These are phyloP conservation scores for Hypoxylon sp. DNA, from an alignment of 2,329 filamentous ascomycete genomes.

Conservation along the genomic window DNA sequence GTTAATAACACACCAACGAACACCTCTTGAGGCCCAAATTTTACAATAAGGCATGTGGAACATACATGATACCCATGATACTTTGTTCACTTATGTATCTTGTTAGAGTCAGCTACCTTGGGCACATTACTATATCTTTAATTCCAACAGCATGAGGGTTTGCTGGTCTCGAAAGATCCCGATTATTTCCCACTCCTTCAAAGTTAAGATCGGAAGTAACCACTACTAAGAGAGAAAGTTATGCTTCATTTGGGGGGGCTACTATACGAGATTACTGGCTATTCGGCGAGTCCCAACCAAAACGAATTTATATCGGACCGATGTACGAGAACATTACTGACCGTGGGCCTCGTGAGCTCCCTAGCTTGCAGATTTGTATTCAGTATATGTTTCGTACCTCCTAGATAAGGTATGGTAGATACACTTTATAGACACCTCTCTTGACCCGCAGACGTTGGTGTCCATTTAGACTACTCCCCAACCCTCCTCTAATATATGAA, in stretches of 20 bases:
- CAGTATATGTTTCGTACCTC: not conserved
- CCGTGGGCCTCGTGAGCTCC: too few relatives aligned
- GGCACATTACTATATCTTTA: too few relatives aligned
- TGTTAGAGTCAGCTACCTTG: too few relatives aligned
- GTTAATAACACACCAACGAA: too few relatives aligned
- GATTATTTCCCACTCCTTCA: not conserved
- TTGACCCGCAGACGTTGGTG: constrained; percentile 13
- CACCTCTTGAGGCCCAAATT: too few relatives aligned
- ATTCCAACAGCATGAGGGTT: too few relatives aligned
- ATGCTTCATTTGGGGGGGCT: not conserved
- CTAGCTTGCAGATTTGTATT: not conserved
- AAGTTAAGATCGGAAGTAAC: not conserved
- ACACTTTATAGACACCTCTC: not conserved
- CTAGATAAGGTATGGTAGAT: too few relatives aligned
- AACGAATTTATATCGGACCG: not conserved
- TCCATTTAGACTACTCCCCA: constrained; percentile 15
- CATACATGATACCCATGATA: too few relatives aligned
- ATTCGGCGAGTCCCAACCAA: not conserved
- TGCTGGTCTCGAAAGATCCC: too few relatives aligned
- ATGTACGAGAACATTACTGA: not conserved
- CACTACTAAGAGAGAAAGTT: not conserved
- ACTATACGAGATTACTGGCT: not conserved
- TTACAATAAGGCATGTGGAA: too few relatives aligned
- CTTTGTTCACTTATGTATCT: too few relatives aligned
- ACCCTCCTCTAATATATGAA: constrained; percentile 16